These are phyloP conservation scores for Elaeis oleifera DNA, from an alignment of 202 grass and related monocot genomes.

Conservation along the genomic window DNA sequence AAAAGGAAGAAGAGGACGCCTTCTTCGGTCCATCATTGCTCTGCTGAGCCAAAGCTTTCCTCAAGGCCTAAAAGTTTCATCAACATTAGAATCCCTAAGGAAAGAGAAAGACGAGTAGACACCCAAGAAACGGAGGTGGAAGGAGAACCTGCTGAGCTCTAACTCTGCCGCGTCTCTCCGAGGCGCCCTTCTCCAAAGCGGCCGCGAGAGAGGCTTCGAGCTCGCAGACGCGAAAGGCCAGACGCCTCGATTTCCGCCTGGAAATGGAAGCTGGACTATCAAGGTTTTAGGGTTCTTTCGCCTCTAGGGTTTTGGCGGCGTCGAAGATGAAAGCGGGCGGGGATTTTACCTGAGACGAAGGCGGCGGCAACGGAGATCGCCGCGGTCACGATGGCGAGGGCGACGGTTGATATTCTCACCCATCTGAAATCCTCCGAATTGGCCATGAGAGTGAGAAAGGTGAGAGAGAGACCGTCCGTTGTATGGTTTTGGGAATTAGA, in stretches of 20 bases:
- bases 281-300: neutral
- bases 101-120: slow-evolving; percentile 3
- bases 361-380: slow-evolving; percentile 18
- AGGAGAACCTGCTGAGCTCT: slow-evolving; percentile 58
- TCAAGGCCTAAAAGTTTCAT: slow-evolving; percentile 35
- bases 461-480: too few relatives aligned
- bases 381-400: slow-evolving; percentile 21
- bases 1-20: neutral
- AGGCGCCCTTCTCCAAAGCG: slow-evolving; percentile 48
- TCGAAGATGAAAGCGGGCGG: neutral
- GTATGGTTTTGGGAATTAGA: too few relatives aligned
- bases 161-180: slow-evolving; percentile 69
- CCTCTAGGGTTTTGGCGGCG: neutral
- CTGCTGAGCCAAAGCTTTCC: slow-evolving; percentile 41
- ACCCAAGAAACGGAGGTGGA: neutral
- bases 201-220: slow-evolving; percentile 41
- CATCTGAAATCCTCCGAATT: neutral
- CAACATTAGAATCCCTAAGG: neutral
- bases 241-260: slow-evolving; percentile 33
- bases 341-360: slow-evolving; percentile 35
- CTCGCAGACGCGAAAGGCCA: slow-evolving; percentile 38
- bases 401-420: slow-evolving; percentile 2
- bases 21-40: slow-evolving; percentile 14
- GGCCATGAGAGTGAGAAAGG: slow-evolving; percentile 11
- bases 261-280: slow-evolving; percentile 34